Base-by-base conservation (phyloP, 179 eudicot genomes). In the Monotropa hypopitys region DNA sequence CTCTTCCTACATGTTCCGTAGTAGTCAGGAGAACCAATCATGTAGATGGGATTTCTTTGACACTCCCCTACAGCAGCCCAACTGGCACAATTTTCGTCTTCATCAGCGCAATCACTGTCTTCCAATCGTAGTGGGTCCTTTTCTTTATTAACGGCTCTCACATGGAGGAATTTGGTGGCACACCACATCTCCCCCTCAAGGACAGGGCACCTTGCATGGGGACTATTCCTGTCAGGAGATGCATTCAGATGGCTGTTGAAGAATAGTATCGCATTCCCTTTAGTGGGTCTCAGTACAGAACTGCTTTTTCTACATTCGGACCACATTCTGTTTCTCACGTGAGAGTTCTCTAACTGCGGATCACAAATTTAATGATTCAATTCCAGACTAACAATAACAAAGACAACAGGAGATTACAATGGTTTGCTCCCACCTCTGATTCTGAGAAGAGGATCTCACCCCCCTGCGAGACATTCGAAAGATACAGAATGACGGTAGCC, bases 11-110 rank as follows among this genome's bases (percentile, higher is more conserved):
- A 94, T 2, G 99, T 91, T 46, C 99, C 97, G 23, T 90, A 95
- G 53, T 95, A 95, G 86, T 95, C 99, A 54, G 97, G 93, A 51
- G 97, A 87, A 72, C 99, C 99, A 79, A 95, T 74, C 99, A 95
- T 95, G 83, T 86, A 95, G 13, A 91, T 86, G 0, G 97, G 87
- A 80, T 95, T 95, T 68, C 82, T 85, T 45, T 87, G 54, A 66
- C 99, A 95, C 88, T 93, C 99, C 26, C 99, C 99, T 7, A 51
- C 53, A 10, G 91, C 90, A 79, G 97, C 98, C 98, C 98, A 94
- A 50, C 78, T 84, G 35, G 95, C 83, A 74, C 99, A 95, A 51
- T 79, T 91, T 12, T 93, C 97, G 71, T 92, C 93, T 85, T 93
- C 97, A 84, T 95, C 99, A 0, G 85, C 84, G 80, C 97, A 95